These are phyloP conservation scores for Aspergillus texensis DNA, from an alignment of 2,329 filamentous ascomycete species.

Conservation along the genomic window DNA sequence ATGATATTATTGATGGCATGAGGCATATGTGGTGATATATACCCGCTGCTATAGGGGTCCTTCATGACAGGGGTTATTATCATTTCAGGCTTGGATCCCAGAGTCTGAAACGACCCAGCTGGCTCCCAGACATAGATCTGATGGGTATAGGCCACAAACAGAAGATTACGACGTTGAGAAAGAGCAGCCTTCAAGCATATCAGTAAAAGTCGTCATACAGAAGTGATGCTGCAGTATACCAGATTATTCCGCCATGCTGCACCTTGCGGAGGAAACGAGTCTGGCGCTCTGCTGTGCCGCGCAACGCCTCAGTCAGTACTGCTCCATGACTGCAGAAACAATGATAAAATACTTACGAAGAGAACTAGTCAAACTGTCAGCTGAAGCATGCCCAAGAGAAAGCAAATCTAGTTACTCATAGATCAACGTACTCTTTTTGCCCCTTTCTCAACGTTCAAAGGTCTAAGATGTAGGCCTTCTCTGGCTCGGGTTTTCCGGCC, in stretches of 20 bases:
- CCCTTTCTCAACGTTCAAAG: conserved; percentile 37
- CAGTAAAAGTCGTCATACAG: conserved; percentile 9
- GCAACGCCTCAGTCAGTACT: neutral
- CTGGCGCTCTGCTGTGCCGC: conserved; percentile 28
- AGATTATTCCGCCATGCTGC: conserved; percentile 50
- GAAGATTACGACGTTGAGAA: conserved; percentile 50
- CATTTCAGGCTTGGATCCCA: conserved; percentile 43
- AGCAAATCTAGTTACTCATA: neutral
- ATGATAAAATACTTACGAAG: conserved; percentile 17
- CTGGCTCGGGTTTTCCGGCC: conserved; percentile 15
- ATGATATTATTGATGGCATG: conserved; percentile 72
- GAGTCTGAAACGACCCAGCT: conserved; percentile 41
- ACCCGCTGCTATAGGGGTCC: conserved; percentile 51
- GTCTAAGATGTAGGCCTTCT: conserved; percentile 31
- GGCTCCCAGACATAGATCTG: conserved; percentile 51
- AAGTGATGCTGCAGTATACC: conserved; percentile 28
- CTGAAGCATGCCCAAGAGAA: neutral
- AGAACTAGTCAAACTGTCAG: conserved; percentile 22
- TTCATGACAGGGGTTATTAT: conserved; percentile 47
- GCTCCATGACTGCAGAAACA: neutral
- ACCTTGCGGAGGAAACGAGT: conserved; percentile 32
- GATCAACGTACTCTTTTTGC: conserved; percentile 35
- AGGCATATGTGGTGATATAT: conserved; percentile 54
- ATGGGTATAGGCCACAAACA: conserved; percentile 47
- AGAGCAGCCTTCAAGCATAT: conserved; percentile 40